A percentile compares a stretch with the other conserved stretches of the same genome.
These are phyloP conservation scores for Handroanthus guayacan DNA, from an alignment of 257 asterid genomes.

Conservation along the genomic window DNA sequence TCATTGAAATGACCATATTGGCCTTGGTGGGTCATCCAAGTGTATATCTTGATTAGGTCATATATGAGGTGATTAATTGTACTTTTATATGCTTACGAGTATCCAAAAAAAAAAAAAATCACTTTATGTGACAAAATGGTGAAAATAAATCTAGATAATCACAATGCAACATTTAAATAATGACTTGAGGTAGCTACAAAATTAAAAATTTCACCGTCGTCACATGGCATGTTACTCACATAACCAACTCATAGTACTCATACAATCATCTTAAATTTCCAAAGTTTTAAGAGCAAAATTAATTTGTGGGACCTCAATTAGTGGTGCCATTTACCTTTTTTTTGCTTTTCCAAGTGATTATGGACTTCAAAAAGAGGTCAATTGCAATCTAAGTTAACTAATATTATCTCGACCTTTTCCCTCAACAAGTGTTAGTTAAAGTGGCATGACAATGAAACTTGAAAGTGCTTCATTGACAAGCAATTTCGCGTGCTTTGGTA, in stretches of 20 bases:
- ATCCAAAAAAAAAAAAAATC: not conserved
- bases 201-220: constrained; percentile 17
- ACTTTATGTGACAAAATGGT: constrained; percentile 6
- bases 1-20: not conserved
- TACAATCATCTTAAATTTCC: not conserved
- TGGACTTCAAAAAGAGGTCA: constrained; percentile 9
- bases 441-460: constrained; percentile 19
- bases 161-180: constrained; percentile 23
- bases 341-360: not conserved
- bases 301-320: constrained; percentile 18
- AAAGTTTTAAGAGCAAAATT: not conserved
- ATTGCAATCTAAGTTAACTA: constrained; percentile 19
- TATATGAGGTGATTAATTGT: not conserved
- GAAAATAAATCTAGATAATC: not conserved
- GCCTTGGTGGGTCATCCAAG: not conserved
- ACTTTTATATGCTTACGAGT: not conserved
- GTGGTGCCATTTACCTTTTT: not conserved
- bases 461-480: not conserved
- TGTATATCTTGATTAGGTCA: not conserved
- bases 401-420: constrained; percentile 4
- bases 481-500: not conserved
- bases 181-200: constrained; percentile 16
- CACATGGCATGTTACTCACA: constrained; percentile 10
- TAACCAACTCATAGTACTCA: not conserved
- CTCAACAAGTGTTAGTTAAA: constrained; percentile 34